A percentile compares a stretch with the other conserved stretches of the same genome.
phyloP scores from a whole-genome alignment of 345 rosid species.

The Gossypium australe region DNA sequence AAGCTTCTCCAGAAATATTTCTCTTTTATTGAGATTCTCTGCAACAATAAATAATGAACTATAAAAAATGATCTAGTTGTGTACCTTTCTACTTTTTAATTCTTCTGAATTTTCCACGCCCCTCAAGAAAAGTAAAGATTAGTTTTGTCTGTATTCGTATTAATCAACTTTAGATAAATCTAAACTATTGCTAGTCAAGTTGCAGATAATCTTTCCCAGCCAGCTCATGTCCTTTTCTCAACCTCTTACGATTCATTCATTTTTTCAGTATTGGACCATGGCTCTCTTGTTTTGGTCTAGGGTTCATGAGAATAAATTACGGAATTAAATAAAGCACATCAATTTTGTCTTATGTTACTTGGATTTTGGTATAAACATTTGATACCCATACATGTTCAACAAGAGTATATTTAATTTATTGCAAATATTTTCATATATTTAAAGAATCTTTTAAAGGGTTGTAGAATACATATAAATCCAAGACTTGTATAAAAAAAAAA shows the following conservation, averaged over 20 bases:
- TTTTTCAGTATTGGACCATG: background rate
- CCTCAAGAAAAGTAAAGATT: background rate
- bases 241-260: background rate
- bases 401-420: background rate
- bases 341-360: background rate
- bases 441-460: background rate
- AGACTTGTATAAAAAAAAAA: background rate
- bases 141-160: background rate
- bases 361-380: background rate
- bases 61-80: background rate
- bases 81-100: background rate
- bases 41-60: background rate
- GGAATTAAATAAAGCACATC: background rate
- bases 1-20: background rate
- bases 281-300: background rate
- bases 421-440: background rate
- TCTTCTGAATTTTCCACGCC: background rate
- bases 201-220: background rate
- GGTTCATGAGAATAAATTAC: background rate
- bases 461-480: background rate
- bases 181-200: background rate
- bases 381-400: background rate
- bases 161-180: background rate
- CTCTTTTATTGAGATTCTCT: background rate
- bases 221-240: background rate